Percentiles rank a stretch among this genome's conserved stretches.
phyloP scores from a whole-genome alignment of 1,284 basidiomycete species.

The Cryptococcus sp. region DNA sequence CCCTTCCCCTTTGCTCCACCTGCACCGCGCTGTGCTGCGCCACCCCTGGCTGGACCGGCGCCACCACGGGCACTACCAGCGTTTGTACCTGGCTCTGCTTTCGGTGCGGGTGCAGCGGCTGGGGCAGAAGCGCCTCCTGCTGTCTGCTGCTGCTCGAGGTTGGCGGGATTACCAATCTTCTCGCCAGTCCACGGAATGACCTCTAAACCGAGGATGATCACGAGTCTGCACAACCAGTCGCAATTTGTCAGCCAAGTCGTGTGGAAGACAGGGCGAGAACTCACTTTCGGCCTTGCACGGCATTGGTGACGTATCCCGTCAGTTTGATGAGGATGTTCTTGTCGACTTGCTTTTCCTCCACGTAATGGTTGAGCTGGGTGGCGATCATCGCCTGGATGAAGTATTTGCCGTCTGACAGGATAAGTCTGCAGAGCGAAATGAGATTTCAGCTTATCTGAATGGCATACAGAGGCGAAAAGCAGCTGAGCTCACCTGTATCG shows the following conservation, averaged over 20 bases:
- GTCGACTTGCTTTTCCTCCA: constrained; percentile 68
- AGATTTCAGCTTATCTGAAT: constrained; percentile 8
- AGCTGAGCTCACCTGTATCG: constrained; percentile 49
- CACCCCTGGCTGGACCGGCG: constrained; percentile 12
- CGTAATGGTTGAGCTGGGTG: constrained; percentile 80
- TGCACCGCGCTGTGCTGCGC: no score
- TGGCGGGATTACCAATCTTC: constrained; percentile 74
- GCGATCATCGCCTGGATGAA: constrained; percentile 94
- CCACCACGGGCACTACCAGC: constrained; percentile 22
- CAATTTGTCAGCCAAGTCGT: neutral
- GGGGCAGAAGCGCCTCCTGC: constrained; percentile 35
- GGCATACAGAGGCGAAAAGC: neutral
- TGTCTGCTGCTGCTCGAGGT: constrained; percentile 50
- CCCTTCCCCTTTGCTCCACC: constrained; percentile 18
- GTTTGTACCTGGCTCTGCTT: constrained; percentile 21
- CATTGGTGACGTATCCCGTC: constrained; percentile 78
- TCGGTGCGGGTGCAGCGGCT: constrained; percentile 31
- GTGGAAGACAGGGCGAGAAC: constrained; percentile 28
- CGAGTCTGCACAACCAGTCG: constrained; percentile 61
- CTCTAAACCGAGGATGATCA: constrained; percentile 78
- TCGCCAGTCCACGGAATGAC: constrained; percentile 60
- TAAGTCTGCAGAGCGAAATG: constrained; percentile 44
- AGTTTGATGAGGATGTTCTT: constrained; percentile 75
- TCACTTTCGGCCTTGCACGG: constrained; percentile 79
- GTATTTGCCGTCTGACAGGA: constrained; percentile 69